These are phyloP conservation scores for Podaxis rugospora DNA, from an alignment of 768 basidiomycete genomes.

Conservation along the genomic window DNA sequence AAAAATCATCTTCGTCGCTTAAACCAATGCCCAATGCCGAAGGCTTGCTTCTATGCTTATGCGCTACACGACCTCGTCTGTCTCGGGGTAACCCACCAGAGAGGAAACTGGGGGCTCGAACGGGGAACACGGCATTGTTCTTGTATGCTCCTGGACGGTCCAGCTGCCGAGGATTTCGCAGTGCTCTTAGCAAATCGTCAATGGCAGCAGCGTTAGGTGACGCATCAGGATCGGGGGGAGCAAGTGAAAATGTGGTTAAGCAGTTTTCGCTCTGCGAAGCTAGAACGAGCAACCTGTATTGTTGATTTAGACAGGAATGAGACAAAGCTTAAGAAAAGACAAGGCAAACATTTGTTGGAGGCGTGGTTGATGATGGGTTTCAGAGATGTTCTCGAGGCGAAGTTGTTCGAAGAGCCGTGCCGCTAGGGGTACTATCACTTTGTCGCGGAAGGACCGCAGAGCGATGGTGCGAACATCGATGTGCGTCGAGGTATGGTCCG, in stretches of 20 bases:
- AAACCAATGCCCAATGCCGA: slow-evolving; percentile 26
- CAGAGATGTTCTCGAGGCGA: slow-evolving; percentile 45
- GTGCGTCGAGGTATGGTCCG: slow-evolving; percentile 31
- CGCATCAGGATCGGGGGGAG: slow-evolving; percentile 50
- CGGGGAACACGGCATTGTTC: slow-evolving; percentile 18
- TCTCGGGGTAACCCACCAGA: slow-evolving; percentile 73
- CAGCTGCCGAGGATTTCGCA: slow-evolving; percentile 48
- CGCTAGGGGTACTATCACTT: slow-evolving; percentile 65
- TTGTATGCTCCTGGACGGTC: slow-evolving; percentile 27
- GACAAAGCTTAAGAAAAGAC: slow-evolving; percentile 14
- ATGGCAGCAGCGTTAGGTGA: slow-evolving; percentile 66
- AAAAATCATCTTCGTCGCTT: slow-evolving; percentile 34
- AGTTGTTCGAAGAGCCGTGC: slow-evolving; percentile 53
- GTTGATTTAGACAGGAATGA: slow-evolving; percentile 6
- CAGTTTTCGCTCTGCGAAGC: slow-evolving; percentile 64
- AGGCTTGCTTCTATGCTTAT: slow-evolving; percentile 35
- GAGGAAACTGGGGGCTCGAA: slow-evolving; percentile 62
- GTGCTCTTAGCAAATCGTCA: slow-evolving; percentile 56
- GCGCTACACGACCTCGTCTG: slow-evolving; percentile 70
- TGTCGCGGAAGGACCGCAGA: slow-evolving; percentile 75
- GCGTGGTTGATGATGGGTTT: slow-evolving; percentile 61
- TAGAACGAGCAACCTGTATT: slow-evolving; percentile 64
- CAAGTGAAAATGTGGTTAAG: slow-evolving; percentile 55
- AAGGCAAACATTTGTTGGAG: slow-evolving; percentile 70
- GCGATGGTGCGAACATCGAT: slow-evolving; percentile 84